phyloP scores from a whole-genome alignment of 2,329 filamentous ascomycete genomes.

The Chrysoporthe puriensis region DNA sequence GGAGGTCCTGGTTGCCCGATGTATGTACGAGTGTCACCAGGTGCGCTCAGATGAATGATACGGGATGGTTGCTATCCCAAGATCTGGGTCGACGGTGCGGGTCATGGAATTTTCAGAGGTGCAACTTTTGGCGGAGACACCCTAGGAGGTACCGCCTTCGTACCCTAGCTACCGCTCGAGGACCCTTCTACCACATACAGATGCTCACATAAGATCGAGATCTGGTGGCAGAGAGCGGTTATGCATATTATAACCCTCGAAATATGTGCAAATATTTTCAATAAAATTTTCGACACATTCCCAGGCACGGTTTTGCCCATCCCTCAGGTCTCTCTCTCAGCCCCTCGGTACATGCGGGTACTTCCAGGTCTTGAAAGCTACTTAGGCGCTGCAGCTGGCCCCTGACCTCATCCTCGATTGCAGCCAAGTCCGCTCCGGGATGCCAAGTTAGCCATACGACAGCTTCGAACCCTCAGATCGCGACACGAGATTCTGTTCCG shows the following conservation, averaged over 20 bases:
- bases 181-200: not conserved
- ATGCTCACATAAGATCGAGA: not conserved
- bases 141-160: not conserved
- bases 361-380: not conserved
- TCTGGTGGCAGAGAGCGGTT: not conserved
- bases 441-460: not conserved
- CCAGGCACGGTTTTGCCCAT: not conserved
- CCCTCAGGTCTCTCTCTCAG: not conserved
- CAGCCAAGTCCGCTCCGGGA: not conserved
- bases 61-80: not conserved
- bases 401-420: slow-evolving; percentile 15
- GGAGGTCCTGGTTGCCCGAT: no score
- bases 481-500: slow-evolving; percentile 5
- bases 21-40: not conserved
- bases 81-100: not conserved
- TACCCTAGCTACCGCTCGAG: not conserved
- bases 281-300: not conserved
- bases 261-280: no score
- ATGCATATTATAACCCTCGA: not conserved
- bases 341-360: not conserved
- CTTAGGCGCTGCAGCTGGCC: not conserved
- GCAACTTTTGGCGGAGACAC: slow-evolving; percentile 2
- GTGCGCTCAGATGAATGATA: not conserved
- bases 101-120: not conserved
- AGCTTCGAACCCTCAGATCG: slow-evolving; percentile 3